A percentile compares a stretch with the other conserved stretches of the same genome.
These are phyloP conservation scores for Penicillium herquei DNA, from an alignment of 495 filamentous ascomycete species.

Conservation along the genomic window DNA sequence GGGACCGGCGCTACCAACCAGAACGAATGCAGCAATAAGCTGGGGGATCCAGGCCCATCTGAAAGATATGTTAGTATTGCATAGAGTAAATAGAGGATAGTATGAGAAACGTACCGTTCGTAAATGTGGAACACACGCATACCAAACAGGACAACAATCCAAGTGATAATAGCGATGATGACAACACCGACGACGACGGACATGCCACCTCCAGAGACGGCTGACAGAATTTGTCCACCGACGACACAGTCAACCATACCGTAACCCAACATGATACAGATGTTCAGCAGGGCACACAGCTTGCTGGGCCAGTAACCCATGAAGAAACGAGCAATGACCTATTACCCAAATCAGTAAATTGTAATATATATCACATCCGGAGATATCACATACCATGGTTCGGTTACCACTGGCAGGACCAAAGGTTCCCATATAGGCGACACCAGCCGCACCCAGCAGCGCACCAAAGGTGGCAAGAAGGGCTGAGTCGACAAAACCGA, in stretches of 20 bases:
- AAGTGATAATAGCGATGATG: conserved; percentile 57
- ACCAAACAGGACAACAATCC: conserved; percentile 62
- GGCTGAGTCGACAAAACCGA: conserved; percentile 59
- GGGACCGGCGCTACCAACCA: conserved; percentile 59
- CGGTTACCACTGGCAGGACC: conserved; percentile 63
- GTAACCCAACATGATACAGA: conserved; percentile 67
- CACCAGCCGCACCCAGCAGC: conserved; percentile 51
- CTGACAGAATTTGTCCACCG: conserved; percentile 71
- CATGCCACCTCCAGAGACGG: conserved; percentile 61
- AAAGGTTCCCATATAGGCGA: conserved; percentile 63
- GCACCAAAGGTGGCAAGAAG: conserved; percentile 58
- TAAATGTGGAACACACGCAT: conserved; percentile 66
- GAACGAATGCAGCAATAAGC: conserved; percentile 54
- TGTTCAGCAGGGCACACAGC: conserved; percentile 60
- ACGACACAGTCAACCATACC: conserved; percentile 64
- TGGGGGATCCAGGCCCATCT: conserved; percentile 66
- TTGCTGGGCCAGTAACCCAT: conserved; percentile 75
- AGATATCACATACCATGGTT: conserved; percentile 50
- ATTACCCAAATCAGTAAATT: background rate
- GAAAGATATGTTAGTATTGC: background rate
- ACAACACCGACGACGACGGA: conserved; percentile 63
- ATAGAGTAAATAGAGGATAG: too few species aligned
- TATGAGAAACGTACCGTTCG: conserved; percentile 32
- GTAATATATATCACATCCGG: background rate
- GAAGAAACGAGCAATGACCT: conserved; percentile 63